Evolutionary conservation across 1,284 basidiomycete genomes (phyloP).

Genomic region (Xerocomus cyaneibrunnescens): DNA sequence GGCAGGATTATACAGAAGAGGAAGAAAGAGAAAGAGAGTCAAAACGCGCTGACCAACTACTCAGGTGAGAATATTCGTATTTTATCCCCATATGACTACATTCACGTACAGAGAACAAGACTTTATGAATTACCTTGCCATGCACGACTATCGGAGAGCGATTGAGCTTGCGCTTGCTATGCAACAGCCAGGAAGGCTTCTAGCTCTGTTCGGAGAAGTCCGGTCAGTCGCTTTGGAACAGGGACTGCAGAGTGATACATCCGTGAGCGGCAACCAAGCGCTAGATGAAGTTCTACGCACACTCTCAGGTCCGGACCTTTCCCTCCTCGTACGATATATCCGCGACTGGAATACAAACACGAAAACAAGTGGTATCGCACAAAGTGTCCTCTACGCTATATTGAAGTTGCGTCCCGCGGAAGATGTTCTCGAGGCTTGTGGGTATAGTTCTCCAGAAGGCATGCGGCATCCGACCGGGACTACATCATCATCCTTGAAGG

Average conservation of each 20-base stretch:
- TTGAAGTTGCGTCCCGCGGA: slow-evolving; percentile 74
- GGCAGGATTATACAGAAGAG: slow-evolving; percentile 89
- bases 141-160: slow-evolving; percentile 90
- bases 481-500: slow-evolving; percentile 56
- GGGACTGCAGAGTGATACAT: slow-evolving; percentile 15
- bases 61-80: slow-evolving; percentile 58
- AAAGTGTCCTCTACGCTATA: slow-evolving; percentile 81
- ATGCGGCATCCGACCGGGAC: slow-evolving; percentile 26
- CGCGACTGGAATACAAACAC: slow-evolving; percentile 94
- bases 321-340: slow-evolving; percentile 79
- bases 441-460: slow-evolving; percentile 36
- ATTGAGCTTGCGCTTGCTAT: slow-evolving; percentile 90
- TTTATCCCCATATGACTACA: slow-evolving; percentile 7
- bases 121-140: slow-evolving; percentile 84
- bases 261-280: slow-evolving; percentile 64
- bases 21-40: slow-evolving; percentile 72
- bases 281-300: slow-evolving; percentile 84
- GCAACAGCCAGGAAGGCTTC: slow-evolving; percentile 88
- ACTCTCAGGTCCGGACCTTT: slow-evolving; percentile 72
- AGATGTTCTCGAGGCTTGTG: slow-evolving; percentile 74
- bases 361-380: slow-evolving; percentile 84
- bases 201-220: slow-evolving; percentile 77
- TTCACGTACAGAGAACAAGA: slow-evolving; percentile 79
- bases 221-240: slow-evolving; percentile 35
- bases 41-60: slow-evolving; percentile 68